These are phyloP conservation scores for Aspergillus glaucus DNA, from an alignment of 2,329 filamentous ascomycete genomes.

Conservation along the genomic window DNA sequence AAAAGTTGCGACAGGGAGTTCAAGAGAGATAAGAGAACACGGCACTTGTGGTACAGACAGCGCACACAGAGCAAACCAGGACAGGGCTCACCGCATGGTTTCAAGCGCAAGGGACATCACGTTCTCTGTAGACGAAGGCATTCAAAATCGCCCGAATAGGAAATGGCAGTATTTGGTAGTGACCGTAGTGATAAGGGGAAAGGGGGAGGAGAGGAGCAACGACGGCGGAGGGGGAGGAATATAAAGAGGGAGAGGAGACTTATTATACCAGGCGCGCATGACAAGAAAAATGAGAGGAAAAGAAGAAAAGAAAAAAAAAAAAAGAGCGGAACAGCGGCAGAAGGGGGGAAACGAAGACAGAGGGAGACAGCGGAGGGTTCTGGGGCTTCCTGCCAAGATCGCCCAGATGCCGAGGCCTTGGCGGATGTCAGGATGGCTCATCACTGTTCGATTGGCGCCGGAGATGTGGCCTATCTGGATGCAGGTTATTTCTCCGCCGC, in stretches of 20 bases:
- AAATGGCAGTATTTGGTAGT: background rate
- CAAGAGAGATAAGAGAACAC: slow-evolving; percentile 13
- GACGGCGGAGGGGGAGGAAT: background rate
- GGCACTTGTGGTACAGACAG: slow-evolving; percentile 11
- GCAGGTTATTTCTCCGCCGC: no score
- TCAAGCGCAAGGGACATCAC: slow-evolving; percentile 14
- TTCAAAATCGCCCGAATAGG: no score
- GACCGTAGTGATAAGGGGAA: slow-evolving; percentile 2
- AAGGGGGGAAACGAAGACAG: slow-evolving; percentile 7
- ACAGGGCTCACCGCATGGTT: slow-evolving; percentile 6
- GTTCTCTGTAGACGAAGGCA: no score
- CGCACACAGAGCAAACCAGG: slow-evolving; percentile 14
- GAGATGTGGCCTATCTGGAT: background rate
- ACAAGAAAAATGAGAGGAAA: background rate
- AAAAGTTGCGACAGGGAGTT: slow-evolving; percentile 7
- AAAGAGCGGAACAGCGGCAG: slow-evolving; percentile 5
- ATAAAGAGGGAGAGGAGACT: background rate
- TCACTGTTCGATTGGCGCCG: background rate
- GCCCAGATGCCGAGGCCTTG: slow-evolving; percentile 30
- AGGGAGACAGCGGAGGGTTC: slow-evolving; percentile 1
- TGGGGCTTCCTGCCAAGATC: slow-evolving; percentile 15
- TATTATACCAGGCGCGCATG: background rate
- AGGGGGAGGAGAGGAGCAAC: background rate
- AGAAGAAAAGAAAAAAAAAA: background rate
- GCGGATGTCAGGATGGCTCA: slow-evolving; percentile 8